A percentile compares a stretch with the other conserved stretches of the same genome.
phyloP scores from a whole-genome alignment of 2,329 filamentous ascomycete species.

The Alternaria panax region DNA sequence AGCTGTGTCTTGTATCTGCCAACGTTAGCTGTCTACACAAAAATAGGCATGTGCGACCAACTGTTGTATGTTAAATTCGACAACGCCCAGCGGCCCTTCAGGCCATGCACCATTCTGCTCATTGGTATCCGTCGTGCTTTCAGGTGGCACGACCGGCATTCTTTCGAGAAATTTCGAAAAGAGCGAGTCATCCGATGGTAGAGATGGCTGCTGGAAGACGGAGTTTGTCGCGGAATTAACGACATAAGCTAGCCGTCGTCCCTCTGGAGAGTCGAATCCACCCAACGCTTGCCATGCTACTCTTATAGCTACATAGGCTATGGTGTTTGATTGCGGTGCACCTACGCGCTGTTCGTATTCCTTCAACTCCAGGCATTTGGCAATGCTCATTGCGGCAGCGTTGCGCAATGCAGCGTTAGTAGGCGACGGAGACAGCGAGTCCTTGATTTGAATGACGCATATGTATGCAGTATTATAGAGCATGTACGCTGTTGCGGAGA shows the following conservation, averaged over 20 bases:
- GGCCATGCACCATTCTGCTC: not conserved
- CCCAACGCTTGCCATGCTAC: slow-evolving; percentile 38
- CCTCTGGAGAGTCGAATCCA: slow-evolving; percentile 30
- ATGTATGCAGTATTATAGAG: slow-evolving; percentile 36
- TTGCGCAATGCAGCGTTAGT: slow-evolving; percentile 21
- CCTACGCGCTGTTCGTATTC: slow-evolving; percentile 14
- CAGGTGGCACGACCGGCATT: not conserved
- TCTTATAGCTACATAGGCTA: slow-evolving; percentile 35
- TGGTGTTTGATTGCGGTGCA: slow-evolving; percentile 30
- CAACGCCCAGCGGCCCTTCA: not conserved
- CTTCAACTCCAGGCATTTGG: slow-evolving; percentile 31
- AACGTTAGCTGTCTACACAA: not conserved
- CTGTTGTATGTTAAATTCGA: not conserved
- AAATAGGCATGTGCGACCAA: not conserved
- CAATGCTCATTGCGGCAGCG: slow-evolving; percentile 28
- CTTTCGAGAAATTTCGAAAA: not conserved
- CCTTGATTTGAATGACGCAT: slow-evolving; percentile 29
- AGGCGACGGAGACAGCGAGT: slow-evolving; percentile 26
- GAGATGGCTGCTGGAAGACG: slow-evolving; percentile 9
- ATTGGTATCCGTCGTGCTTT: too few relatives aligned
- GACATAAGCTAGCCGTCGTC: slow-evolving; percentile 24
- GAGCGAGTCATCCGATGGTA: not conserved
- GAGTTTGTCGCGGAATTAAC: slow-evolving; percentile 20
- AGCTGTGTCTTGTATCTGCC: not conserved
- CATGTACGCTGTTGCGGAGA: slow-evolving; percentile 33